Base-by-base conservation (phyloP, 202 grass and related monocot species). In the Eragrostis tef region DNA sequence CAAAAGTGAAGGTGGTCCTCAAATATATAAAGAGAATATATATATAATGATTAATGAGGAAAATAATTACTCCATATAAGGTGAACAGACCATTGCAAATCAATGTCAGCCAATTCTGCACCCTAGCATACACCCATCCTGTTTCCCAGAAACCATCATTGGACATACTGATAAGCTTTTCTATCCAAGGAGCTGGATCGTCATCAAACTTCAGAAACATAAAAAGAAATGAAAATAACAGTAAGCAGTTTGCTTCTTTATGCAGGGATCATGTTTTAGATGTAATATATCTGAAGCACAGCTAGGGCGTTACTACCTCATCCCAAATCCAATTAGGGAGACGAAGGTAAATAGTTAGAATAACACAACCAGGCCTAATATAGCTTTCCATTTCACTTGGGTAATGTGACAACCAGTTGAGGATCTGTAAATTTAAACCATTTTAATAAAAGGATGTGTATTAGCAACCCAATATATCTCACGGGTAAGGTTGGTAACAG, bases 371-470 rank as follows among this genome's bases (percentile, higher is more conserved):
- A 51, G 94, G 94, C 81, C 87, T 94, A 20, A 98, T 94, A 80
- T 94, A 93, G 78, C 94, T 94, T 57, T 98, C 94, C 78, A 98
- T 86, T 69, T 94, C 94, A 76, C 77, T 93, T 76, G 94, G 94
- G 54, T 56, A 94, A 63, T 91, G 73, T 15, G 94, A 98, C 27
- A 98, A 72, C 94, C 92, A 98, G 80, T 90, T 77, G 63, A 89
- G 82, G 74, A 94, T 86, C 92, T 94, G 84, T 49, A 87, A 59
- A 81, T 77, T 36, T 20, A 72, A 75, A 79, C 11, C 41, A 72
- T 65, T 69, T 69, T 75, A 26, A 64, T 66, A 25, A 64, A 71
- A 67, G 21, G 73, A 9, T 69, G 26, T 47, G 52, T n/a, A 82
- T n/a, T 27, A 64, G 41, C 44, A 83, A 70, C 11, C 25, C 29